A percentile compares a stretch with the other conserved stretches of the same genome.
Evolutionary conservation across 306 rosid species (phyloP).

Genomic region (Castanea mollissima): DNA sequence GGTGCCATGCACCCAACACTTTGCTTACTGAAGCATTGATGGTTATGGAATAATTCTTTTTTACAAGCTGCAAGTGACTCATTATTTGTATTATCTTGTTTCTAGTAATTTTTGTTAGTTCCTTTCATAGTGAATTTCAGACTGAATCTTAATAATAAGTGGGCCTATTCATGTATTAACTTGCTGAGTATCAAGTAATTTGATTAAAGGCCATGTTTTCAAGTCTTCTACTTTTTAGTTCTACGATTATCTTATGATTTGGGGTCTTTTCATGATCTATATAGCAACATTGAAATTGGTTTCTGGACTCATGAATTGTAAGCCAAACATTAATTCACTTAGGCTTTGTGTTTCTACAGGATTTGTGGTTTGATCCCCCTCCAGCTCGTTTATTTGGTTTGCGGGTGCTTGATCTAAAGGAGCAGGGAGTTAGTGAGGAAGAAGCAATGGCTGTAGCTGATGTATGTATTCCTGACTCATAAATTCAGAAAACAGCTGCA

Average conservation of each 20-base stretch:
- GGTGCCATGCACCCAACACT: no score
- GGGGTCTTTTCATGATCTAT: background rate
- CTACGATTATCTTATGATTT: background rate
- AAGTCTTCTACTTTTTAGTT: background rate
- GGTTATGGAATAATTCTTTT: background rate
- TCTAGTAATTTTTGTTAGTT: background rate
- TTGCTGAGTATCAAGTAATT: background rate
- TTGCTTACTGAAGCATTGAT: background rate
- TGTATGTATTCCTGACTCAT: conserved; percentile 39
- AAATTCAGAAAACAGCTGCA: background rate
- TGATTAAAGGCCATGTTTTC: background rate
- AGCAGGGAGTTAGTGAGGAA: conserved; percentile 66
- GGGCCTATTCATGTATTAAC: background rate
- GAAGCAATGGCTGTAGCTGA: conserved; percentile 81
- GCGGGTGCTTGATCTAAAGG: conserved; percentile 74
- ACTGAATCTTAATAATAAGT: background rate
- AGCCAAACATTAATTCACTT: conserved; percentile 2
- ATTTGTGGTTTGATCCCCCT: conserved; percentile 61
- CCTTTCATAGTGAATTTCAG: background rate
- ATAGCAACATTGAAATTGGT: conserved; percentile 9
- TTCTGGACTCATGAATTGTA: background rate
- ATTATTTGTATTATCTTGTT: background rate
- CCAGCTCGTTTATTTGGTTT: conserved; percentile 71
- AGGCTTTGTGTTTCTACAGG: conserved; percentile 50
- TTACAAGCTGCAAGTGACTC: background rate